Base-by-base conservation (phyloP, 352 stramenopile species). In the Aphanomyces invadans region DNA sequence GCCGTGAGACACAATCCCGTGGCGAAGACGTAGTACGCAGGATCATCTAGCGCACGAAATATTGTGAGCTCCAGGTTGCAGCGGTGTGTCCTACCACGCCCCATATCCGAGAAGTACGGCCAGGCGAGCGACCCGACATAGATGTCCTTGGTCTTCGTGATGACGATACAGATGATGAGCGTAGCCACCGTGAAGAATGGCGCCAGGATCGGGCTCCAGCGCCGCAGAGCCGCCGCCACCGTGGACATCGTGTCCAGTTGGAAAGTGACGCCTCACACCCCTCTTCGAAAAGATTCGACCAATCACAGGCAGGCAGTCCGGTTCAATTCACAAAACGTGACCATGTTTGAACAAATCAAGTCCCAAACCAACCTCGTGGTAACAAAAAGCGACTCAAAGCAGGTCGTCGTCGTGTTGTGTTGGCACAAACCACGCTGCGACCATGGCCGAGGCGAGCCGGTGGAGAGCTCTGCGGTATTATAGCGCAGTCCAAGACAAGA, bases 61-160 rank as follows among this genome's bases (percentile, higher is more conserved):
- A 17, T 25, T 28, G 28, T 56, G 33, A 61, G 48, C 9, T 17
- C 12, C 44, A n/a, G 12, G 38, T 5, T 32, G 7, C 19, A 66
- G 28, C 19, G 19, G 76, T 31, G n/a, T 19, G 36, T 36, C 26
- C 42, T 65, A 79, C 77, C 78, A 74, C 78, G 75, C 25, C 78
- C 78, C 71, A 82, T 87, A 61, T 84, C 76, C 28, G 78, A 87
- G 44, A 87, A 74, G 70, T 81, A 87, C 10, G 78, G 78, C 78
- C 78, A 87, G 15, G 71, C 66, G 44, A 87, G 74, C 48, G 76
- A 75, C 29, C 75, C 76, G 45, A 81, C 70, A 68, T 78, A 87
- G 66, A 77, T 81, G 71, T 78, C 21, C 39, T 79, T 76, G 55
- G 57, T 68, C 60, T 84, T 83, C 69, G 80, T 73, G 70, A 83